Evolutionary conservation across 1,284 basidiomycete species (phyloP).

Genomic region (Ustilago loliicola): DNA sequence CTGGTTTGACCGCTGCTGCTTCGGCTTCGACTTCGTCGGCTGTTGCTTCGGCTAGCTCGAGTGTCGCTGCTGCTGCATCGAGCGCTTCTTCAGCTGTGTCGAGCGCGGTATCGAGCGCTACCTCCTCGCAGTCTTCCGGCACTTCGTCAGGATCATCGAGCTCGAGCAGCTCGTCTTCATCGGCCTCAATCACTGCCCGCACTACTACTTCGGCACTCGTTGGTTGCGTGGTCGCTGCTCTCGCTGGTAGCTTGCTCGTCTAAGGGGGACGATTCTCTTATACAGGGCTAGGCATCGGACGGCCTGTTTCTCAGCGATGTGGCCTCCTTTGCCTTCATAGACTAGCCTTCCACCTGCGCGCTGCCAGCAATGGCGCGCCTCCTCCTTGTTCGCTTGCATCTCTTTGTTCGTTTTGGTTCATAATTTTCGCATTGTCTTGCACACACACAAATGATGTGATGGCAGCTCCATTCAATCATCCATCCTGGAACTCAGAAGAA

Average conservation of each 20-base stretch:
- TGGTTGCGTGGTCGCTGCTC: constrained; percentile 37
- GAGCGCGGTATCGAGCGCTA: constrained; percentile 16
- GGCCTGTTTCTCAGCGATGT: not conserved
- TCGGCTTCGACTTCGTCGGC: constrained; percentile 18
- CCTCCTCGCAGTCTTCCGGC: constrained; percentile 21
- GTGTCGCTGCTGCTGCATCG: not conserved
- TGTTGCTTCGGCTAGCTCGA: constrained; percentile 12
- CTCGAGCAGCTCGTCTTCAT: constrained; percentile 28
- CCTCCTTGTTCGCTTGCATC: constrained; percentile 3
- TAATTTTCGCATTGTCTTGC: constrained; percentile 3
- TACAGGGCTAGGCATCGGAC: not conserved
- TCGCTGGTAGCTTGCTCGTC: constrained; percentile 35
- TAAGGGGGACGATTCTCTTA: not conserved
- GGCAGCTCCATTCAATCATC: constrained; percentile 7
- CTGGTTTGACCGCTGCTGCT: constrained; percentile 16
- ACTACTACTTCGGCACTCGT: constrained; percentile 41
- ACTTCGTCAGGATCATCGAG: constrained; percentile 19
- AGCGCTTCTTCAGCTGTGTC: constrained; percentile 3
- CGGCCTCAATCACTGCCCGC: constrained; percentile 23
- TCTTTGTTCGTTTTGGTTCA: constrained; percentile 9
- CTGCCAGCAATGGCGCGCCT: not conserved
- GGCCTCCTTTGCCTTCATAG: not conserved
- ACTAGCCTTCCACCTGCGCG: not conserved
- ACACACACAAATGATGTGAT: constrained; percentile 9
- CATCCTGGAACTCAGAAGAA: not conserved